These are phyloP conservation scores for Mucor indicus DNA, from an alignment of 371 early-diverging fungal species.

Conservation along the genomic window DNA sequence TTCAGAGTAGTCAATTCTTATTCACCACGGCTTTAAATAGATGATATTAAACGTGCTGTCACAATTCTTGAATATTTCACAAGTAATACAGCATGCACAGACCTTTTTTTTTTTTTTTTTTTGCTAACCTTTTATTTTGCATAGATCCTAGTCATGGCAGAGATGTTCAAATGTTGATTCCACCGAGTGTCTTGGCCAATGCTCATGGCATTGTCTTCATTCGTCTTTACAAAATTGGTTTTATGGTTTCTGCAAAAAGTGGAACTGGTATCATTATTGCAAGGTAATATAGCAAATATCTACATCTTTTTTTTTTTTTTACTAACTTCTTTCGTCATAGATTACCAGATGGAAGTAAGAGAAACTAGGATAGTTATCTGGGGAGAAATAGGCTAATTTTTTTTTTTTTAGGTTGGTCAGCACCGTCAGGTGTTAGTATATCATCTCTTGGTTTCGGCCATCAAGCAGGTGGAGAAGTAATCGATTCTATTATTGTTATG, in stretches of 20 bases:
- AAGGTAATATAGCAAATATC: slow-evolving; percentile 19
- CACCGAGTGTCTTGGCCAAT: slow-evolving; percentile 23
- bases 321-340: neutral
- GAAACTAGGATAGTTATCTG: neutral
- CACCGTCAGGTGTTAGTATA: slow-evolving; percentile 43
- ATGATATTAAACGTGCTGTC: slow-evolving; percentile 30
- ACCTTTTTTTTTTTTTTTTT: neutral
- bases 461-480: slow-evolving; percentile 34
- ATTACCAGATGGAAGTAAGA: slow-evolving; percentile 40
- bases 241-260: slow-evolving; percentile 29
- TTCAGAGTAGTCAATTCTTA: neutral
- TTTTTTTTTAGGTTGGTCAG: slow-evolving; percentile 37
- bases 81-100: slow-evolving; percentile 13
- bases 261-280: slow-evolving; percentile 44
- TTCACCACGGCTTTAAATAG: slow-evolving; percentile 6
- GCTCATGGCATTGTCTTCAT: slow-evolving; percentile 42
- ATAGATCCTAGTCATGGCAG: slow-evolving; percentile 16
- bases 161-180: slow-evolving; percentile 33
- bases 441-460: slow-evolving; percentile 35
- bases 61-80: slow-evolving; percentile 34
- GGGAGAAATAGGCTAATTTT: neutral
- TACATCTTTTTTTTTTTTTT: neutral
- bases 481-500: slow-evolving; percentile 41
- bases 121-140: neutral
- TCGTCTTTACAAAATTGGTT: slow-evolving; percentile 29